These are phyloP conservation scores for Fusarium falciforme DNA, from an alignment of 2,329 filamentous ascomycete genomes.

Conservation along the genomic window DNA sequence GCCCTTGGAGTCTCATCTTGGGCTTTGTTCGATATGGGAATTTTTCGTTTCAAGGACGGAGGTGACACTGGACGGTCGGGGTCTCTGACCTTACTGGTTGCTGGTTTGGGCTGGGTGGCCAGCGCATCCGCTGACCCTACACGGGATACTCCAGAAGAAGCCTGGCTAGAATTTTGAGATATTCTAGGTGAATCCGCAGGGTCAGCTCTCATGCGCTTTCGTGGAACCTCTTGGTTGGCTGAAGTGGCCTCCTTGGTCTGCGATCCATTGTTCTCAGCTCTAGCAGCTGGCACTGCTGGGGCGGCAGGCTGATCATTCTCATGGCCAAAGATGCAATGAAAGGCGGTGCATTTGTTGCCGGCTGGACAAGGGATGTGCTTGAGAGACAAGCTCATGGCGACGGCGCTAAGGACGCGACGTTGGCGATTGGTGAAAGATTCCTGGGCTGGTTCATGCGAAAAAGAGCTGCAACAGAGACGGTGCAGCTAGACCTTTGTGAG, in stretches of 20 bases:
- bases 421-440: background rate
- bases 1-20: slow-evolving; percentile 11
- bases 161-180: slow-evolving; percentile 11
- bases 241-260: slow-evolving; percentile 12
- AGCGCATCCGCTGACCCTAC: slow-evolving; percentile 3
- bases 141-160: slow-evolving; percentile 11
- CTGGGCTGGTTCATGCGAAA: background rate
- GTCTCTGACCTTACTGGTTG: slow-evolving; percentile 33
- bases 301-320: slow-evolving; percentile 47
- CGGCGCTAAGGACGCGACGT: background rate
- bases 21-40: slow-evolving; percentile 5
- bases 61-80: slow-evolving; percentile 49
- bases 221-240: slow-evolving; percentile 44
- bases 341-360: slow-evolving; percentile 60
- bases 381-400: slow-evolving; percentile 54
- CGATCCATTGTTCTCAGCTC: background rate
- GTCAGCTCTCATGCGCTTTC: slow-evolving; percentile 47
- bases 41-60: slow-evolving; percentile 47
- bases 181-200: slow-evolving; percentile 12
- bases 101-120: background rate
- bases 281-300: slow-evolving; percentile 8
- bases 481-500: background rate
- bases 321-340: slow-evolving; percentile 64
- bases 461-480: background rate
- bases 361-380: slow-evolving; percentile 64